These are phyloP conservation scores for Magnusiomyces clavatus DNA, from an alignment of 1,139 yeast species.

Conservation along the genomic window DNA sequence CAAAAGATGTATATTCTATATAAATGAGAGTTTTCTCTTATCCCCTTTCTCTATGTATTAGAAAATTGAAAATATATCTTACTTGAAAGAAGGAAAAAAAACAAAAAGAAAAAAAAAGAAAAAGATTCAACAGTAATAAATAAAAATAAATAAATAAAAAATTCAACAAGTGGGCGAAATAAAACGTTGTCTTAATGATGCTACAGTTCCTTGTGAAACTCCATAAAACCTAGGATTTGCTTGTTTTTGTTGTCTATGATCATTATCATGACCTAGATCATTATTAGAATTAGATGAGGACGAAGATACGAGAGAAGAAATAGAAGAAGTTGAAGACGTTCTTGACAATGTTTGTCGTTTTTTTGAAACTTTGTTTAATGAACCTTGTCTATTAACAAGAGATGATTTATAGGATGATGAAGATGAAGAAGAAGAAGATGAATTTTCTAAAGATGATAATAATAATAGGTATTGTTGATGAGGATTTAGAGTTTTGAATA, in stretches of 20 bases:
- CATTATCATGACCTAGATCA: background rate
- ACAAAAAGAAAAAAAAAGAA: background rate
- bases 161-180: conserved; percentile 3
- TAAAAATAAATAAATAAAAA: background rate
- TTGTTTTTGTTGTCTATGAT: background rate
- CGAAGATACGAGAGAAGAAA: background rate
- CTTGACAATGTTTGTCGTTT: background rate
- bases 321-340: background rate
- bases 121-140: background rate
- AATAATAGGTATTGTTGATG: too few species aligned
- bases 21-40: too few species aligned
- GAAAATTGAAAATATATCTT: background rate
- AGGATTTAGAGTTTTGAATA: too few species aligned
- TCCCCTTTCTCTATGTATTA: too few species aligned
- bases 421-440: background rate
- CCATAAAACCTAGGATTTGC: background rate
- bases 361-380: background rate
- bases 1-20: too few species aligned
- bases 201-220: conserved; percentile 3
- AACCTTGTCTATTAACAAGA: background rate
- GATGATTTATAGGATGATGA: too few species aligned
- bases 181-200: conserved; percentile 3
- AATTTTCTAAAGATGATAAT: too few species aligned
- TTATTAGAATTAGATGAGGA: background rate
- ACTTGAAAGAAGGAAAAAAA: background rate